Evolutionary conservation across 768 basidiomycete genomes (phyloP), one percentile per base, ranked within the genome.

Genomic region (Russula ochroleuca): DNA sequence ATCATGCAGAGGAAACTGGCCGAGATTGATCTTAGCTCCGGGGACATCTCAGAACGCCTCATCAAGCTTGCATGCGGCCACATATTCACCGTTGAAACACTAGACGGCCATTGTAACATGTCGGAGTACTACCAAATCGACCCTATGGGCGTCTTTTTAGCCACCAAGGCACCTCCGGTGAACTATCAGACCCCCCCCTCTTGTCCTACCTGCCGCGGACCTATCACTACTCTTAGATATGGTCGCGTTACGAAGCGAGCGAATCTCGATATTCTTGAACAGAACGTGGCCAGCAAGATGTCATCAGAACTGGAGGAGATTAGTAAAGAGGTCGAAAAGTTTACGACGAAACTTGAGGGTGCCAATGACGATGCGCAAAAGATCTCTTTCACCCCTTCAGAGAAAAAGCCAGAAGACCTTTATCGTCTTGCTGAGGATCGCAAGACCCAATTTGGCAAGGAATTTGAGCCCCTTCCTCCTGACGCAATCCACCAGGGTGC

Each of bases 61-160:
- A 72, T 73, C n/a, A 70, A 58, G 3, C 64, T 73, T 6, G 70
- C 70, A 40, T 79, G 78, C 56, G 72, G 74, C 1, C 78, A 79
- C 63, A 68, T 71, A 45, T 77, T 79, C 67, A 78, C 78, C 0
- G 74, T 77, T 7, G 76, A 75, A 63, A 76, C 76, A 0, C 69
- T 79, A 4, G 78, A 79, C 49, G 77, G 77, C 0, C 70, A 73
- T 47, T 75, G 73, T 64, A 57, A 67, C 3, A 69, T 79, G 66
- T 25, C 51, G 13, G 62, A 70, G 0, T 74, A 71, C 63, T 79
- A 78, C 64, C 57, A 67, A 8, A 28, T 63, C 10, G 70, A 74
- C 49, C 9, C 19, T 0, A 62, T 71, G 57, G 75, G 72, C 10
- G 37, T 33, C 1, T 76, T 66, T 62, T 45, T 64, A 0, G 65